Conservation (phyloP, 345 rosid species). For the Clarkia xantiana region DNA sequence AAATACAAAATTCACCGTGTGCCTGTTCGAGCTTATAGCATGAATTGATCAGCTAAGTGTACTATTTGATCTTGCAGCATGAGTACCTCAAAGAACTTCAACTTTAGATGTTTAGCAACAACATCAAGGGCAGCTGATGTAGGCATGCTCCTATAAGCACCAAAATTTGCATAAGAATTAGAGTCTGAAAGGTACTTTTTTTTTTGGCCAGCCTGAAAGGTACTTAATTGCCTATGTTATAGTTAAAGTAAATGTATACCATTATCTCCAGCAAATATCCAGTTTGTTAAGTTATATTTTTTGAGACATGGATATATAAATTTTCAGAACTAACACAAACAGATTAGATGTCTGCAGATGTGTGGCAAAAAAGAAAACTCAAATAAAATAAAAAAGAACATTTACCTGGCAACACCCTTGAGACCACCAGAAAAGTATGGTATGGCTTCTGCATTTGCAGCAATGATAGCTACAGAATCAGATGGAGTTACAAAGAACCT, state of each 20-base stretch:
- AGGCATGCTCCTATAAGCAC: slow-evolving; percentile 88
- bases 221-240: no score
- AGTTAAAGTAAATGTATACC: no score
- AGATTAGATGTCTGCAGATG: no score
- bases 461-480: slow-evolving; percentile 95
- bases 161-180: slow-evolving; percentile 1
- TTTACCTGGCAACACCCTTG: slow-evolving; percentile 99
- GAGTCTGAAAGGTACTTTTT: not conserved
- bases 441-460: slow-evolving; percentile 89
- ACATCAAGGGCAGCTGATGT: slow-evolving; percentile 99
- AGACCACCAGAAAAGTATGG: slow-evolving; percentile 90
- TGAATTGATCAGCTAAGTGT: slow-evolving; percentile 1
- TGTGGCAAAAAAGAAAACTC: not conserved
- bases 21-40: not conserved
- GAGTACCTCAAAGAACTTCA: slow-evolving; percentile 91
- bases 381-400: slow-evolving; percentile 2
- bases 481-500: slow-evolving; percentile 99
- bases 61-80: slow-evolving; percentile 1
- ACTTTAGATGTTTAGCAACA: slow-evolving; percentile 68
- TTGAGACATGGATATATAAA: no score
- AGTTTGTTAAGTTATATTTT: no score
- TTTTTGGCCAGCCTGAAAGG: no score
- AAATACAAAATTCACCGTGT: slow-evolving; percentile 3
- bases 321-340: no score
- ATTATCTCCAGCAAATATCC: no score